phyloP scores from a whole-genome alignment of 2,329 filamentous ascomycete genomes.

The Alternaria brassicae region DNA sequence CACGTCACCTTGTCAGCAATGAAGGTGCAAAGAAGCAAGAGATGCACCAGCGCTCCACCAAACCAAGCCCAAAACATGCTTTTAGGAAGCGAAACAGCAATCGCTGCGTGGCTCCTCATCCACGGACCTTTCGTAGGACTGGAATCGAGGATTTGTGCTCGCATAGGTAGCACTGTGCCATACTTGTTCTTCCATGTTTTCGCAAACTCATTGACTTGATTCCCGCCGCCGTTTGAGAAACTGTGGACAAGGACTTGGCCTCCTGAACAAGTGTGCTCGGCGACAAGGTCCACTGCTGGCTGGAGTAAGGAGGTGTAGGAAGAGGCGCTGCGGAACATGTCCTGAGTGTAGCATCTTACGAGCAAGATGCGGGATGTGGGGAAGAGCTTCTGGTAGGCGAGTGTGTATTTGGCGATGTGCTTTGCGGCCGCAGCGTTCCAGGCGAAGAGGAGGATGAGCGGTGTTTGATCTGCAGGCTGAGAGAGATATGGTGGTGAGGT shows the following conservation, averaged over 20 bases:
- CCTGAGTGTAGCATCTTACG: conserved; percentile 36
- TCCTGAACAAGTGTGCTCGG: conserved; percentile 28
- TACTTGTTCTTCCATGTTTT: conserved; percentile 38
- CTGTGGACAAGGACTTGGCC: conserved; percentile 44
- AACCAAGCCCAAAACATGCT: conserved; percentile 36
- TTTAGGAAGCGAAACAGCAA: conserved; percentile 36
- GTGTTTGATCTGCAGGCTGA: conserved; percentile 14
- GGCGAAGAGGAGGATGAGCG: conserved; percentile 43
- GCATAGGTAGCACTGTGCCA: conserved; percentile 34
- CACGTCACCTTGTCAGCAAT: conserved; percentile 23
- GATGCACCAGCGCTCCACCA: conserved; percentile 37
- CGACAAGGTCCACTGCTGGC: conserved; percentile 39
- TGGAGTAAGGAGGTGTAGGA: conserved; percentile 25
- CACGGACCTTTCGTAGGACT: conserved; percentile 44
- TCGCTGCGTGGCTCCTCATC: conserved; percentile 42
- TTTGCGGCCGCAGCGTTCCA: conserved; percentile 48
- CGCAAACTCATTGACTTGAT: conserved; percentile 43
- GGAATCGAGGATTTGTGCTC: conserved; percentile 44
- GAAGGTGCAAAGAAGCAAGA: conserved; percentile 33
- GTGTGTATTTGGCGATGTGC: conserved; percentile 50
- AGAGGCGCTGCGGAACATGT: conserved; percentile 38
- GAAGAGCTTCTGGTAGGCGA: conserved; percentile 41
- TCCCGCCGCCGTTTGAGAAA: conserved; percentile 48
- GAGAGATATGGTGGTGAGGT: conserved; percentile 28
- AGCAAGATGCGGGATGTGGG: conserved; percentile 43